Base-by-base conservation (phyloP, 2,329 filamentous ascomycete species). In the Trichoderma simmonsii region DNA sequence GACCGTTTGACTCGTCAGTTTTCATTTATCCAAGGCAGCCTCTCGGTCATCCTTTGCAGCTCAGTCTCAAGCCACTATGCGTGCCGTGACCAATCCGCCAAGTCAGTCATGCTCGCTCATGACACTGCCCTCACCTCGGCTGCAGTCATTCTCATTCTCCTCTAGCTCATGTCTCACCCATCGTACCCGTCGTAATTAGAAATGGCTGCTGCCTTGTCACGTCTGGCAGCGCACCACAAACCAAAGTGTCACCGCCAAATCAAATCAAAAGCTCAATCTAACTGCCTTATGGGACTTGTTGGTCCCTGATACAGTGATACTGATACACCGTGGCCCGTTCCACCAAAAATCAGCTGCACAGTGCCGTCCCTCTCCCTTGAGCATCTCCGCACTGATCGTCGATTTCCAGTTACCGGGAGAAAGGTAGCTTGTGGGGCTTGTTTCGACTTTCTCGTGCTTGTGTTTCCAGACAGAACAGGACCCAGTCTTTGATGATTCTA, bases 381-480 rank as follows among this genome's bases (percentile, higher is more conserved):
- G 57, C 39, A 28, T 59, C 70, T 71, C 70, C 70, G 63, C 70
- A 71, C 57, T 67, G 70, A 71, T 71, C 70, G 70, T 71, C 70
- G 70, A 60, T 67, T 67, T 43, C 63, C 57, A 43, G 39, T 56
- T 71, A 71, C 70, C 70, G 48, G 43, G 48, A 54, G 63, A 61
- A 32, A 54, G 67, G 67, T 70, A 62, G 59, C 39, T 70, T 39
- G 69, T 64, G 69, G 61, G 69, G 28, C 59, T 30, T 39, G 65
- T 61, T 69, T 60, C 65, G 36, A 69, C 43, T 65, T 39, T 43
- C 28, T 54, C n/a, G 30, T 54, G 48, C 48, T 60, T 60, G 57
- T 51, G 62, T 65, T 65, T 54, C 39, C 39, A 65, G 62, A 30
- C 65, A 60, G 32, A 39, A 39, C 15, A 43, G 39, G 34, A 30